Percentiles rank a stretch among this genome's conserved stretches.
Conservation (phyloP, 192 early-diverging fungal genomes). For the Entomortierella parvispora region DNA sequence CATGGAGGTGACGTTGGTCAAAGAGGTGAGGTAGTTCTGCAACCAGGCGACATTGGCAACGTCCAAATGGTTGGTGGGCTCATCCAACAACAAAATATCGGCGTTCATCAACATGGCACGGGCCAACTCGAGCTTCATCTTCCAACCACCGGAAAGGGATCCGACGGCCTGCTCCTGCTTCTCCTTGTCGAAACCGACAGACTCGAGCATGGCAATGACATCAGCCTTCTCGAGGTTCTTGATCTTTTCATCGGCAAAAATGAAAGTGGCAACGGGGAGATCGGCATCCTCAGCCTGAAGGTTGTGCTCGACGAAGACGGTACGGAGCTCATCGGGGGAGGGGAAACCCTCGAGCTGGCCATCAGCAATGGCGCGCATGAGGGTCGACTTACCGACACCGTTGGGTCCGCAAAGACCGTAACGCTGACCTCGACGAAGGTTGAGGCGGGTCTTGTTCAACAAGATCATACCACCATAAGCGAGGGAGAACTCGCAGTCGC, state of each 20-base stretch:
- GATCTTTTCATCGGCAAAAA: conserved; percentile 64
- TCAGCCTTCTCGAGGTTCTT: conserved; percentile 65
- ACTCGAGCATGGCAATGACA: conserved; percentile 61
- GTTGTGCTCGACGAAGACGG: conserved; percentile 84
- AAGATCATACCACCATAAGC: conserved; percentile 87
- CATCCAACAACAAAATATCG: conserved; percentile 86
- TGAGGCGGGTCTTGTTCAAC: conserved; percentile 71
- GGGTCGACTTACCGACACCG: conserved; percentile 87
- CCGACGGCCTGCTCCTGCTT: conserved; percentile 74
- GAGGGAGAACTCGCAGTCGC: conserved; percentile 86
- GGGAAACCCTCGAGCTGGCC: conserved; percentile 84
- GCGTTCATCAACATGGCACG: conserved; percentile 88
- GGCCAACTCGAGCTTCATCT: conserved; percentile 90
- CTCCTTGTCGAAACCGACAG: conserved; percentile 76
- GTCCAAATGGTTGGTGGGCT: conserved; percentile 90
- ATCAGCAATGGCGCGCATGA: conserved; percentile 88
- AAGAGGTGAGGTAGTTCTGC: conserved; percentile 76
- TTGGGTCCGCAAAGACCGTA: conserved; percentile 88
- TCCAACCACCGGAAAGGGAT: conserved; percentile 88
- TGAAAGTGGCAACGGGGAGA: conserved; percentile 73
- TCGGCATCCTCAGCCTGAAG: conserved; percentile 80
- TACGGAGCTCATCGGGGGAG: conserved; percentile 69
- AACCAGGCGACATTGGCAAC: conserved; percentile 68
- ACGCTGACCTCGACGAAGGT: conserved; percentile 78
- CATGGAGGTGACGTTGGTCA: conserved; percentile 82